These are phyloP conservation scores for Cordyceps javanica DNA, from an alignment of 2,329 filamentous ascomycete species.

Conservation along the genomic window DNA sequence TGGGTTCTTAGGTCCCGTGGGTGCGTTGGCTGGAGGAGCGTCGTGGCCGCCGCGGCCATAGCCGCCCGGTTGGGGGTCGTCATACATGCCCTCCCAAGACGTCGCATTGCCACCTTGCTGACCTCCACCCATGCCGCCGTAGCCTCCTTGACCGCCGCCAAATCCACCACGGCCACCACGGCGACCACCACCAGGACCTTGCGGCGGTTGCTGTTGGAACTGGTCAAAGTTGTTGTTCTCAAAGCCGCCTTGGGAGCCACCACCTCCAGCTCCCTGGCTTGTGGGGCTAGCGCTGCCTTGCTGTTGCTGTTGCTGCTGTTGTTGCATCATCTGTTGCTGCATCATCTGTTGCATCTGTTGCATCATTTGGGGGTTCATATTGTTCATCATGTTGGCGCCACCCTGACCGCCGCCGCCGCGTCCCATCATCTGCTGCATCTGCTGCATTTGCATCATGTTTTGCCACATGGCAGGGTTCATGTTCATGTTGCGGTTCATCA, in stretches of 20 bases:
- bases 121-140: constrained; percentile 22
- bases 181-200: constrained; percentile 9
- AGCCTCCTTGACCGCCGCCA: constrained; percentile 14
- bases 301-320: constrained; percentile 22
- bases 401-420: constrained; percentile 28
- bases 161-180: constrained; percentile 12
- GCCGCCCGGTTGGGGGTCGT: constrained; percentile 71
- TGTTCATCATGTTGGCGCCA: constrained; percentile 34
- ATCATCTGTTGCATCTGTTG: constrained; percentile 44
- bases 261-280: constrained; percentile 14
- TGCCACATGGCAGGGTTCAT: constrained; percentile 74
- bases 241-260: constrained; percentile 20
- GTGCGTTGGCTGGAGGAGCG: constrained; percentile 54
- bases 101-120: constrained; percentile 57
- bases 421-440: constrained; percentile 56
- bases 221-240: constrained; percentile 12
- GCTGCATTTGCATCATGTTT: constrained; percentile 71
- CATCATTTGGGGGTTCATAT: constrained; percentile 49
- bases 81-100: constrained; percentile 97
- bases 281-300: constrained; percentile 8
- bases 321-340: constrained; percentile 24
- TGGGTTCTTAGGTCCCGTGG: constrained; percentile 93
- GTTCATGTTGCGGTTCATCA: constrained; percentile 71
- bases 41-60: constrained; percentile 38
- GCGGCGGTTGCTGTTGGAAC: constrained; percentile 15